These are phyloP conservation scores for Wickerhamomyces ciferrii DNA, from an alignment of 805 yeast genomes.

Conservation along the genomic window DNA sequence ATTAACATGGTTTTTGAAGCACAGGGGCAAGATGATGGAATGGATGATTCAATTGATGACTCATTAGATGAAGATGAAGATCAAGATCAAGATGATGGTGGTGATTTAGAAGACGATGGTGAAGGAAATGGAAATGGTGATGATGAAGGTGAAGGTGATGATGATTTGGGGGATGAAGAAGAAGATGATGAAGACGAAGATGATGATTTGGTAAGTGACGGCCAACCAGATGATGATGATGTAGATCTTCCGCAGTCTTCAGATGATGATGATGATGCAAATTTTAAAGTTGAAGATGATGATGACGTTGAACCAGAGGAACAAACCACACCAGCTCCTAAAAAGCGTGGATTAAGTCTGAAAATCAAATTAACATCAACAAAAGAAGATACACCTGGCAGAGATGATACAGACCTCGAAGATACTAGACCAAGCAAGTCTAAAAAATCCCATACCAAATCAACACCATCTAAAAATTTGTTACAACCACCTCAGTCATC, in stretches of 20 bases:
- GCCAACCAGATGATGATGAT: neutral
- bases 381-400: slow-evolving; percentile 1
- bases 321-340: slow-evolving; percentile 2
- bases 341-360: slow-evolving; percentile 9
- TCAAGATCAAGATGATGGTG: slow-evolving; percentile 12
- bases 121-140: slow-evolving; percentile 8
- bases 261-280: slow-evolving; percentile 11
- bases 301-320: slow-evolving; percentile 7
- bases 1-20: neutral
- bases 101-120: slow-evolving; percentile 11
- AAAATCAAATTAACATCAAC: slow-evolving; percentile 11
- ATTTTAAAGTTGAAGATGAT: slow-evolving; percentile 10
- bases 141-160: slow-evolving; percentile 6
- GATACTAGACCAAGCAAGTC: neutral
- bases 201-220: neutral
- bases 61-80: slow-evolving; percentile 3
- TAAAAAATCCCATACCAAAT: neutral
- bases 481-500: neutral
- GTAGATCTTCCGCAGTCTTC: slow-evolving; percentile 4
- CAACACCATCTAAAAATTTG: neutral
- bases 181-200: neutral
- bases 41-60: neutral
- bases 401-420: neutral
- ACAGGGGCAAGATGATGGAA: neutral
- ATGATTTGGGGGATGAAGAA: neutral